Conservation (phyloP, 371 early-diverging fungal species). For the Conidiobolus incongruus region DNA sequence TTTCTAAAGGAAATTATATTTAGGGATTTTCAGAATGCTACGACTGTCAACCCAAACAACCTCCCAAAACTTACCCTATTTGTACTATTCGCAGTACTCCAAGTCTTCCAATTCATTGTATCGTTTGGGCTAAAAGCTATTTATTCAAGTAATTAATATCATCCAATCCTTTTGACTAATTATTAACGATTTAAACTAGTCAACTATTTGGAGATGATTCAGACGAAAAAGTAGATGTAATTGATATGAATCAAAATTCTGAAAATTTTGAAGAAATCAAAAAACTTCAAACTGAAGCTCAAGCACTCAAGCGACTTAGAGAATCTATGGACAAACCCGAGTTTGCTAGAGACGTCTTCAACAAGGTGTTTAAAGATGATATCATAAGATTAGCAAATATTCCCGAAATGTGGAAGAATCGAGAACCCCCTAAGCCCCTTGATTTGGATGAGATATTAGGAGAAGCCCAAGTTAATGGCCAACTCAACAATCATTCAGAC, state of each 20-base stretch:
- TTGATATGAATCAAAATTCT: slow-evolving; percentile 6
- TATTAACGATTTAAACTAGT: slow-evolving; percentile 12
- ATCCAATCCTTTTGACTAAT: not conserved
- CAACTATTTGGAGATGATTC: slow-evolving; percentile 74
- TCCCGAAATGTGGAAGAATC: slow-evolving; percentile 79
- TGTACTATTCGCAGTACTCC: slow-evolving; percentile 98
- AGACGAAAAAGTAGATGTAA: slow-evolving; percentile 19
- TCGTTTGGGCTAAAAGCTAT: slow-evolving; percentile 97
- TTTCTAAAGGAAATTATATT: slow-evolving; percentile 3
- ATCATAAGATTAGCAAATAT: slow-evolving; percentile 48
- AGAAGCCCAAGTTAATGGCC: no score
- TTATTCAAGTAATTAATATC: slow-evolving; percentile 30
- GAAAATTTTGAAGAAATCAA: slow-evolving; percentile 45
- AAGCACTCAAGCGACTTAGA: slow-evolving; percentile 36
- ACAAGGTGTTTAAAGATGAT: slow-evolving; percentile 48
- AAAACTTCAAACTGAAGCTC: slow-evolving; percentile 40
- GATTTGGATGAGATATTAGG: no score
- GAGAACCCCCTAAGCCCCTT: slow-evolving; percentile 27
- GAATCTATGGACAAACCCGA: slow-evolving; percentile 28
- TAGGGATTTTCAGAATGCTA: slow-evolving; percentile 74
- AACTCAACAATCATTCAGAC: no score
- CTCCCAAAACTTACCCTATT: slow-evolving; percentile 75
- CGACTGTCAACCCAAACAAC: slow-evolving; percentile 87
- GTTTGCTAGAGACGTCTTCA: slow-evolving; percentile 50
- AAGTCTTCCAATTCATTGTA: slow-evolving; percentile 89